Base-by-base conservation (phyloP, 805 yeast species). In the Saturnispora zaruensis region DNA sequence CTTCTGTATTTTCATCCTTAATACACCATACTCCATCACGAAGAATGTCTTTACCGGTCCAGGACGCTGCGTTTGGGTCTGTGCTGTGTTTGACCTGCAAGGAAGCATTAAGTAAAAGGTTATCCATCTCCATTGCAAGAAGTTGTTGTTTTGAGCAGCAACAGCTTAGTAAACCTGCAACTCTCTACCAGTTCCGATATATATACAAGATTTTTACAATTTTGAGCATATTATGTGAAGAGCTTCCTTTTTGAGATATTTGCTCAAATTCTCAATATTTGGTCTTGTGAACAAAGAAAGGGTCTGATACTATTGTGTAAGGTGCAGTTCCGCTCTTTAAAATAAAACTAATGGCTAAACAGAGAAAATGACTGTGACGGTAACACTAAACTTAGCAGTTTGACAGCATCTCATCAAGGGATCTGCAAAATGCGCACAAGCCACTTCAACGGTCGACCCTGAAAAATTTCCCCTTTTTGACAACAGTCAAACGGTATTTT, bases 11-110 rank as follows among this genome's bases (percentile, higher is more conserved):
- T 5, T 34, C 45, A 36, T 55, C 57, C n/a, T 45, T 41, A 11
- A 55, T 51, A 51, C 57, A 55, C 57, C 56, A 53, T 11, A 53
- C 56, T 28, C 52, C 57, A 9, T 55, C 48, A 24, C 30, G 21
- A 5, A 40, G 28, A 14, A 41, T 20, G 28, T 53, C 55, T 41
- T 49, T 49, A 7, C 52, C 52, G 2, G 37, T 26, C 52, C 52
- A 49, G 14, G 34, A 25, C 4, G 23, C 24, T 3, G 36, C 45
- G 38, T 20, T 32, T 11, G 7, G 6, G 38, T n/a, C 50, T 41
- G 20, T 47, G 41, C 20, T 38, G n/a, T 18, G 25, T 7, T 28
- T 43, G 45, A 6, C 13, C 16, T 36, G 40, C 20, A 42, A 42
- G 24, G n/a, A 6, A 9, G 36, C 5, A 9, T 20, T 42, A n/a